phyloP scores from a whole-genome alignment of 2,329 filamentous ascomycete genomes.

The Paecilomyces formosus region DNA sequence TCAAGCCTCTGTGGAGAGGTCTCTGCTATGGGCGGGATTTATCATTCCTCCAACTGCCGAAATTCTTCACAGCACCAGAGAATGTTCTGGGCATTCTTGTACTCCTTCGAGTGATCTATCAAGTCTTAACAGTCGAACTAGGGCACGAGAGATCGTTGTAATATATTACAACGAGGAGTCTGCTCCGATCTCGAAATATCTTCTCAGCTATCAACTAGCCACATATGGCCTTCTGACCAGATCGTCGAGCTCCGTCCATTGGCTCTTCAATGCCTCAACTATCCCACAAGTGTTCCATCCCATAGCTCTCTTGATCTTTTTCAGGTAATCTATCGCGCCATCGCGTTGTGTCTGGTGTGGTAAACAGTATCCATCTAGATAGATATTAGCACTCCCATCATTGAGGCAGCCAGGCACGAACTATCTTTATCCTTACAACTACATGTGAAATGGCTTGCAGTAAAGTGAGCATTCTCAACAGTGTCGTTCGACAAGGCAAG shows the following conservation, averaged over 20 bases:
- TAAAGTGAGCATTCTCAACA: constrained; percentile 23
- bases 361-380: constrained; percentile 24
- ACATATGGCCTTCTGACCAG: not conserved
- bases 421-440: constrained; percentile 16
- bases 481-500: not conserved
- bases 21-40: not conserved
- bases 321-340: constrained; percentile 20
- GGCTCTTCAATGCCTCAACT: constrained; percentile 16
- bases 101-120: too few relatives aligned
- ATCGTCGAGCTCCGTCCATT: constrained; percentile 20
- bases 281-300: constrained; percentile 27
- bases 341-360: constrained; percentile 18
- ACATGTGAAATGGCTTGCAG: constrained; percentile 24
- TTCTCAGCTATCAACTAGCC: not conserved
- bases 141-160: too few relatives aligned
- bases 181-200: not conserved
- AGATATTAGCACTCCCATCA: not conserved
- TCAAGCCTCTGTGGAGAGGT: not conserved
- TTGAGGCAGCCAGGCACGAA: not conserved
- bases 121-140: too few relatives aligned
- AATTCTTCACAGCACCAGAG: not conserved
- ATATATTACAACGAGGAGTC: constrained; percentile 1
- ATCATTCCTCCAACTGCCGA: not conserved
- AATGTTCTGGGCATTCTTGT: not conserved
- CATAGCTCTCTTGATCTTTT: constrained; percentile 17